Base-by-base conservation (phyloP, 176 grass and related monocot genomes). In the Avena atlantica region DNA sequence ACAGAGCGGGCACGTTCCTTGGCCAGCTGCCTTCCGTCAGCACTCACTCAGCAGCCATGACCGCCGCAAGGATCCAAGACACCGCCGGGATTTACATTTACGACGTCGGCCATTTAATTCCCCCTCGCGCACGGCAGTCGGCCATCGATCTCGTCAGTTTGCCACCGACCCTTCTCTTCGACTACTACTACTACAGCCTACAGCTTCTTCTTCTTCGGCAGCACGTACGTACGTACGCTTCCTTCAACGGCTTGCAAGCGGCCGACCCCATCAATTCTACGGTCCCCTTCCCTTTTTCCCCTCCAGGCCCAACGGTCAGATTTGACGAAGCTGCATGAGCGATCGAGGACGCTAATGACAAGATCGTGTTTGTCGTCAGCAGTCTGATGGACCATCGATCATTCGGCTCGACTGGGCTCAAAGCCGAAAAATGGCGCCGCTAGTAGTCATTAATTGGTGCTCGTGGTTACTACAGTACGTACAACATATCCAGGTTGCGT, bases 291-390 rank as follows among this genome's bases (percentile, higher is more conserved):
- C 52, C 15, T 23, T 47, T 73, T 6, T 0, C 31, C 10, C 53
- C 5, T 13, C 81, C 81, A 44, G 69, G 82, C 13, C 84, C 84
- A 86, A 90, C 84, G 84, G 89, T 90, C 79, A 60, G 72, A 90
- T 86, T 83, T 71, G 82, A 82, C 84, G 60, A 86, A 70, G 72
- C 71, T 65, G 40, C 40, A 42, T 42, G 40, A 7, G 40, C 40
- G 58, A 48, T 53, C 12, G 75, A 67, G 80, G 53, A 36, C 63
- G 31, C 63, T 71, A 67, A 48, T 70, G 87, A 17, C 55, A 19
- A 37, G n/a, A 29, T 40, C 4, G 50, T n/a, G 31, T 6, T 21
- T 63, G 78, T 56, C 84, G 72, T 90, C 62, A 34, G 31, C 62
- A 34, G 31, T 34, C 31, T 24, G 7, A 75, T 50, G 71, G 71